Percentiles rank a stretch among this genome's conserved stretches.
phyloP scores from a whole-genome alignment of 78 protist species.

The Polysphondylium violaceum region DNA sequence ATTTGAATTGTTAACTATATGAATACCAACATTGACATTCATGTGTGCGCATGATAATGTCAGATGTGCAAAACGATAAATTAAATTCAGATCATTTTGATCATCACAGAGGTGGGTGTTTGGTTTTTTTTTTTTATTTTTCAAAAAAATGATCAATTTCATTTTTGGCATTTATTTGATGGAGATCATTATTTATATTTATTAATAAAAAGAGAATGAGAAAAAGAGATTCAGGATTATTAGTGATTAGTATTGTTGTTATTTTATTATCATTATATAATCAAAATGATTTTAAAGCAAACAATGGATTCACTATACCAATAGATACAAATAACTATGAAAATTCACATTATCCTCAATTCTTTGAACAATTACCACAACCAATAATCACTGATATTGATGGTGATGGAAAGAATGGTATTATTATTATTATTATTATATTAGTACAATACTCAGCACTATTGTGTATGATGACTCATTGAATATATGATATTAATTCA shows the following conservation, averaged over 20 bases:
- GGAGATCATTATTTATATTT: not conserved
- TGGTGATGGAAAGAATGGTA: conserved; percentile 83
- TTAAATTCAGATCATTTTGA: too few species aligned
- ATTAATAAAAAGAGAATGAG: conserved; percentile 11
- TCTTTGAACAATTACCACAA: conserved; percentile 49
- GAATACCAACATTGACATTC: too few species aligned
- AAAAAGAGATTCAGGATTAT: conserved; percentile 51
- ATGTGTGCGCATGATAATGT: too few species aligned
- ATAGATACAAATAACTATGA: conserved; percentile 60
- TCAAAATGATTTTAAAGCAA: conserved; percentile 15
- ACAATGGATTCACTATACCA: conserved; percentile 23
- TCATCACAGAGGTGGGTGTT: too few species aligned
- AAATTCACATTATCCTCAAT: conserved; percentile 77
- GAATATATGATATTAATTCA: too few species aligned
- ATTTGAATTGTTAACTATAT: too few species aligned
- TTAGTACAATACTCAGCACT: not conserved
- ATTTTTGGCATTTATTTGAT: not conserved
- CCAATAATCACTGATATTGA: conserved; percentile 78
- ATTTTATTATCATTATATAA: conserved; percentile 40
- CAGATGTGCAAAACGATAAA: too few species aligned
- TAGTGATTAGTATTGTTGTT: conserved; percentile 28
- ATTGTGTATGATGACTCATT: not conserved
- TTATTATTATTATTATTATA: not conserved
- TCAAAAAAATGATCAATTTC: not conserved
- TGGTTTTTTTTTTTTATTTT: conserved; percentile 9